These are phyloP conservation scores for Colletotrichum sp. DNA, from an alignment of 2,329 filamentous ascomycete genomes.

Conservation along the genomic window DNA sequence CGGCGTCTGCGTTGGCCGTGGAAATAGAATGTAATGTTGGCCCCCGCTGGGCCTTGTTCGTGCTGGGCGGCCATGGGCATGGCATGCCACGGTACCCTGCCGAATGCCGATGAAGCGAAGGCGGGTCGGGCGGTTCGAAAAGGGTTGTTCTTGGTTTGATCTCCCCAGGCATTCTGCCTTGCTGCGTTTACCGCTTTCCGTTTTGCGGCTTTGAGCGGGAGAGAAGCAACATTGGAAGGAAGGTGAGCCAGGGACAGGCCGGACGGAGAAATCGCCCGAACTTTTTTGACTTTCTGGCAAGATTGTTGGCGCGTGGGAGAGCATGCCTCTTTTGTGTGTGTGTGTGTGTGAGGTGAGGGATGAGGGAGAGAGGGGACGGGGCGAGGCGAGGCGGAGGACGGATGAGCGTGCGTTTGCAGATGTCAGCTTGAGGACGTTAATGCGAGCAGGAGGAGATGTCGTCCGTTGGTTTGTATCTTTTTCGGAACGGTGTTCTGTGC, in stretches of 20 bases:
- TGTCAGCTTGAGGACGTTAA: background rate
- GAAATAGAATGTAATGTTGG: background rate
- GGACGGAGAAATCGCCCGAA: background rate
- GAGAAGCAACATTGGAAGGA: background rate
- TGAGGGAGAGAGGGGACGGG: background rate
- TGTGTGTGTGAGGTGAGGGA: background rate
- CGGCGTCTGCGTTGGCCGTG: background rate
- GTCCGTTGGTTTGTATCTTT: background rate
- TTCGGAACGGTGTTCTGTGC: background rate
- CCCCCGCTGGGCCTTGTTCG: background rate
- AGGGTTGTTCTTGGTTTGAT: background rate
- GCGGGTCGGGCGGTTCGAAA: background rate
- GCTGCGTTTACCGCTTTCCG: background rate
- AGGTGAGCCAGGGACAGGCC: background rate
- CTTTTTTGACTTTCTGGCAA: background rate
- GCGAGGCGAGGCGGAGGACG: background rate
- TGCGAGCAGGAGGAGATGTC: background rate
- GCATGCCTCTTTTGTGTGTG: background rate
- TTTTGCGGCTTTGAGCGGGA: background rate
- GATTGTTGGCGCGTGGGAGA: background rate
- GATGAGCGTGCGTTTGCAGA: background rate
- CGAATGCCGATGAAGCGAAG: constrained; percentile 9
- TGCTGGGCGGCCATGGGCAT: background rate
- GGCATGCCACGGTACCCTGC: constrained; percentile 2
- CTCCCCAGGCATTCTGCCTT: background rate